phyloP scores from a whole-genome alignment of 441 rosid genomes.

The Erysimum cheiri region DNA sequence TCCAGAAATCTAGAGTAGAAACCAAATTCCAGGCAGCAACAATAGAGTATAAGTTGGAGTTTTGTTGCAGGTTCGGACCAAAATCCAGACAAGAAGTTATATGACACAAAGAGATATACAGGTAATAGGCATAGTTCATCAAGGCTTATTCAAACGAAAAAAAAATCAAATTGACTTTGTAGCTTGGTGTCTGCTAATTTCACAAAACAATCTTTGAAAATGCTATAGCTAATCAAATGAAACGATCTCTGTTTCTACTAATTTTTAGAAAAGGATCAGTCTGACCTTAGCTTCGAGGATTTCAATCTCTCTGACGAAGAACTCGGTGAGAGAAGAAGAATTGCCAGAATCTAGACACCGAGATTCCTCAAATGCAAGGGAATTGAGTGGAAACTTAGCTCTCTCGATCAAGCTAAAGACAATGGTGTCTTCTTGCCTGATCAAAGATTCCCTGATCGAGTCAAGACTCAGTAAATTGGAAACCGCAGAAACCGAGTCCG shows the following conservation, averaged over 20 bases:
- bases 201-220: neutral
- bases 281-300: conserved; percentile 65
- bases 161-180: neutral
- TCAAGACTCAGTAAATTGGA: conserved; percentile 53
- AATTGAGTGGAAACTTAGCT: conserved; percentile 66
- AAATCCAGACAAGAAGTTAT: neutral
- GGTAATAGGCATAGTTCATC: neutral
- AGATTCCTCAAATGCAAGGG: conserved; percentile 48
- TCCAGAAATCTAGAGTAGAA: neutral
- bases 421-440: conserved; percentile 83
- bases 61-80: neutral
- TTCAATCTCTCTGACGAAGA: conserved; percentile 63
- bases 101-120: neutral
- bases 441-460: conserved; percentile 63
- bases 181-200: neutral
- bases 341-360: conserved; percentile 49
- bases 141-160: neutral
- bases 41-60: neutral
- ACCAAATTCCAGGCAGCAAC: neutral
- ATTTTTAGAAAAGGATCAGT: neutral
- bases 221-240: neutral
- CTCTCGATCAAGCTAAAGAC: conserved; percentile 77
- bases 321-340: conserved; percentile 57
- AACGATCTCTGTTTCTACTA: neutral
- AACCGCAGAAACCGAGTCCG: conserved; percentile 29